Base-by-base conservation (phyloP, 352 stramenopile species). In the Pythium monospermum region DNA sequence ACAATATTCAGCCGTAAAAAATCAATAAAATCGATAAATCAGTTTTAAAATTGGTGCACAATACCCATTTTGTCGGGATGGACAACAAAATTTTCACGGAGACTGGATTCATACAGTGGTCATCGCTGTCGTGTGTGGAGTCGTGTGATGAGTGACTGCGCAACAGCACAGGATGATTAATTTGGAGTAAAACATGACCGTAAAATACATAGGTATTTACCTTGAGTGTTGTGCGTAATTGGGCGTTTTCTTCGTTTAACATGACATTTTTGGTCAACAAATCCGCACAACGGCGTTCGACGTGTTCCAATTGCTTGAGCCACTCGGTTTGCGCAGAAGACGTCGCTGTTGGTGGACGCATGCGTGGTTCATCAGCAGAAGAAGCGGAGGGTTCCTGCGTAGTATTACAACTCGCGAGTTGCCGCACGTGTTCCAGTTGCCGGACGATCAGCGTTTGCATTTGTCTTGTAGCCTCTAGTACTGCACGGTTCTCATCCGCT, bases 1-100 rank as follows among this genome's bases (percentile, higher is more conserved):
- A 96, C 61, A 92, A 93, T 54, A 96, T 96, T 50, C 66, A 87
- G 49, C 71, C 78, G 48, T 93, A 49, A 37, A 26, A 22, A 11
- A 15, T 15, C 12, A 21, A n/a, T n/a, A n/a, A n/a, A n/a, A n/a
- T n/a, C n/a, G n/a, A n/a, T n/a, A n/a, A n/a, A n/a, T n/a, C n/a
- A n/a, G n/a, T n/a, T n/a, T n/a, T n/a, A n/a, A n/a, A n/a, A n/a
- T n/a, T n/a, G n/a, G n/a, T n/a, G n/a, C n/a, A n/a, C n/a, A n/a
- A n/a, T n/a, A n/a, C n/a, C n/a, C n/a, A n/a, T n/a, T n/a, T n/a
- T n/a, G n/a, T n/a, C n/a, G n/a, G n/a, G n/a, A n/a, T n/a, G n/a
- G n/a, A n/a, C n/a, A n/a, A n/a, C n/a, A n/a, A n/a, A n/a, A n/a
- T n/a, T n/a, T n/a, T n/a, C n/a, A n/a, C n/a, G n/a, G n/a, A n/a